Evolutionary conservation across 257 asterid species (phyloP), one percentile per base, ranked within the genome.

Genomic region (Hygrophila difformis): DNA sequence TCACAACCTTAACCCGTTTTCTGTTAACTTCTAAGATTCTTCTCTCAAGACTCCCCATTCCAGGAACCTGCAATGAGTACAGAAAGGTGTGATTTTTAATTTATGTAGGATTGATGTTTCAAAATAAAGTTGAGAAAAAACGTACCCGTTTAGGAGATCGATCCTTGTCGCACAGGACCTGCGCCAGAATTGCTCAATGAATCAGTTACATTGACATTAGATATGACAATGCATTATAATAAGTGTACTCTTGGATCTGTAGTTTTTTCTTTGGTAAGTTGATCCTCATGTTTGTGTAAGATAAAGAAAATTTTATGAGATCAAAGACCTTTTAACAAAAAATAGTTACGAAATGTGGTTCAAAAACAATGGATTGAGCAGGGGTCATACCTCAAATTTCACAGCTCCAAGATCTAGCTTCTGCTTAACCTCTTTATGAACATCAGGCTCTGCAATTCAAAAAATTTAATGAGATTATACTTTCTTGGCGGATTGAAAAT

Each of bases 121-220:
- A n/a, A n/a, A n/a, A n/a, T n/a, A n/a, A n/a, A n/a, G n/a, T n/a
- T n/a, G n/a, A n/a, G 31, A 6, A 1, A 44, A 0, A 19, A 44
- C 16, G 14, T 38, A 89, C 98, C 93, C 81, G 75, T 61, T 82
- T 85, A 45, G 91, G 66, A 65, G 93, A 72, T 23, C 87, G 79
- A 50, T 89, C 93, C 78, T 89, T 89, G 72, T 85, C 84, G 20
- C 87, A 89, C 52, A 89, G 73, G 28, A 73, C 84, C 97, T 85
- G 85, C 40, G 65, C 18, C 53, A 56, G 63, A 58, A 53, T 18
- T 39, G 59, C 17, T 16, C 16, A 41, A n/a, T 8, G 3, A 4
- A 6, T 66, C 14, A 65, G 63, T 59, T 55, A 29, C 8, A n/a
- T n/a, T 21, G 41, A 48, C 20, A 20, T 12, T 56, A 6, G 4